phyloP scores from a whole-genome alignment of 495 filamentous ascomycete species.

The Apodospora peruviana region DNA sequence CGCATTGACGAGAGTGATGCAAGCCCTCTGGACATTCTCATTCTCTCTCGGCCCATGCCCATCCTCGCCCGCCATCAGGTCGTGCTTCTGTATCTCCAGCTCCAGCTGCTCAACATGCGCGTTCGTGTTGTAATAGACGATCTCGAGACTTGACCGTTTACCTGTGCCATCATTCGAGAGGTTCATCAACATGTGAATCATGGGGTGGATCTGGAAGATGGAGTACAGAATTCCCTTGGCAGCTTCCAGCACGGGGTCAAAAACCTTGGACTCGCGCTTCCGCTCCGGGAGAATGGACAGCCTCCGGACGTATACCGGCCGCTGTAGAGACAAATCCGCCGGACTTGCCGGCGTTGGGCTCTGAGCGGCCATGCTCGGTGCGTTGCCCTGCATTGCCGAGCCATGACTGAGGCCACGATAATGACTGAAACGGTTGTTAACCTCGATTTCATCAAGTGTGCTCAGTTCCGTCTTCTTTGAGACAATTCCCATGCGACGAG shows the following conservation, averaged over 20 bases:
- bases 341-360: slow-evolving; percentile 54
- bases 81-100: slow-evolving; percentile 62
- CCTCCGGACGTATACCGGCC: slow-evolving; percentile 60
- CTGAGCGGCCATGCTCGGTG: slow-evolving; percentile 30
- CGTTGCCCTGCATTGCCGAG: slow-evolving; percentile 59
- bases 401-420: slow-evolving; percentile 77
- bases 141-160: slow-evolving; percentile 66
- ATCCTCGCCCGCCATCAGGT: slow-evolving; percentile 46
- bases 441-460: slow-evolving; percentile 66
- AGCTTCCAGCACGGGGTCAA: slow-evolving; percentile 65
- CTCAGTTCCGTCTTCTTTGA: slow-evolving; percentile 69
- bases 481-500: slow-evolving; percentile 80
- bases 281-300: slow-evolving; percentile 82
- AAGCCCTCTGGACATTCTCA: slow-evolving; percentile 60
- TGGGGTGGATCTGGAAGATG: slow-evolving; percentile 72
- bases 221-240: slow-evolving; percentile 86
- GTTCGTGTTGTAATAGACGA: slow-evolving; percentile 72
- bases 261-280: slow-evolving; percentile 53
- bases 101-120: slow-evolving; percentile 70
- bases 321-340: slow-evolving; percentile 46
- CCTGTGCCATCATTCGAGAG: slow-evolving; percentile 62
- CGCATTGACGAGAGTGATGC: slow-evolving; percentile 65
- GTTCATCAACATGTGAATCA: slow-evolving; percentile 66
- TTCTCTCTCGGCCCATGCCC: slow-evolving; percentile 51
- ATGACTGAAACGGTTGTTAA: slow-evolving; percentile 69